Conservation (phyloP, 2,329 filamentous ascomycete species). For the Cephalotrichum gorgonifer region DNA sequence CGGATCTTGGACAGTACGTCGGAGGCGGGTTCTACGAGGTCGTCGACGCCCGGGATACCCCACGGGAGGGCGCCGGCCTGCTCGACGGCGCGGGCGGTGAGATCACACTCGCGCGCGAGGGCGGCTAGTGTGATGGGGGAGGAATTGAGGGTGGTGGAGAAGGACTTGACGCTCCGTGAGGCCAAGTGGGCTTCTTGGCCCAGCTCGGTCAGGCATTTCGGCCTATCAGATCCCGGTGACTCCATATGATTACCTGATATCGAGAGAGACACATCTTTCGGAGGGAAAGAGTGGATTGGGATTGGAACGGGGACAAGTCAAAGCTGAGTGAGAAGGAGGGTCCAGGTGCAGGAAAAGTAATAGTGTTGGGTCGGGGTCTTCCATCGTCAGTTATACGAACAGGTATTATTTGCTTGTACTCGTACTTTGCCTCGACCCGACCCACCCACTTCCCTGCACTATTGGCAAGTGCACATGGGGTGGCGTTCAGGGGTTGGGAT, state of each 20-base stretch:
- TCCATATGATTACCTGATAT: background rate
- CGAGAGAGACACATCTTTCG: background rate
- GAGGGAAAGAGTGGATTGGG: too few species aligned
- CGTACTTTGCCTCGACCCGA: too few species aligned
- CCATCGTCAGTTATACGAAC: too few species aligned
- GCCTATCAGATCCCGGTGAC: background rate
- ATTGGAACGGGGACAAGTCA: too few species aligned
- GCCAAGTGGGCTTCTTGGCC: background rate
- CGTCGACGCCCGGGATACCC: slow-evolving; percentile 27
- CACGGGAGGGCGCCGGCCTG: slow-evolving; percentile 17
- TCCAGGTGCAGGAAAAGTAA: background rate
- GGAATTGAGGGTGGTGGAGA: slow-evolving; percentile 9
- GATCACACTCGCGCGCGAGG: slow-evolving; percentile 10
- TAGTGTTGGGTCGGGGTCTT: too few species aligned
- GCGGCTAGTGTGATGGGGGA: slow-evolving; percentile 11
- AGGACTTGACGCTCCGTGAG: background rate
- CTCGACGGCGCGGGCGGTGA: slow-evolving; percentile 7
- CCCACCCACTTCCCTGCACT: background rate
- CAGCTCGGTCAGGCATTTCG: slow-evolving; percentile 1
- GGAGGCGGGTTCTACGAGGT: slow-evolving; percentile 21
- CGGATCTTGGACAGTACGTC: slow-evolving; percentile 6
- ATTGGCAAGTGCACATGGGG: background rate
- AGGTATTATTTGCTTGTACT: too few species aligned
- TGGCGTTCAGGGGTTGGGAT: background rate
- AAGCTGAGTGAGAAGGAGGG: too few species aligned